Conservation (phyloP, 441 rosid species). For the Gossypium schwendimanii region DNA sequence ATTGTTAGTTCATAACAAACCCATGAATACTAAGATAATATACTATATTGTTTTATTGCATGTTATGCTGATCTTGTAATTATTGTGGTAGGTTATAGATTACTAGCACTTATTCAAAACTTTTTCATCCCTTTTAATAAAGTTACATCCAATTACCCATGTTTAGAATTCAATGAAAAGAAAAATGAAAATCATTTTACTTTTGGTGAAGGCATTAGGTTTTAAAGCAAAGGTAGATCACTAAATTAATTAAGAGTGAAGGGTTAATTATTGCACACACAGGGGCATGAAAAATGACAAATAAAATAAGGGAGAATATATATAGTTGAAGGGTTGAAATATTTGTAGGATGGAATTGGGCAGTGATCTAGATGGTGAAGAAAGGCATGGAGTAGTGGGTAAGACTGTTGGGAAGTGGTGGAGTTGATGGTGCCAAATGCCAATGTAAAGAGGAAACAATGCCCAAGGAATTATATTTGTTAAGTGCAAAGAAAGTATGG, state of each 20-base stretch:
- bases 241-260: neutral
- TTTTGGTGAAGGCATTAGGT: neutral
- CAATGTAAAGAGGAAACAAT: conserved; percentile 19
- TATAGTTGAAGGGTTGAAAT: neutral
- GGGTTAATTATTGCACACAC: neutral
- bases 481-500: conserved; percentile 13
- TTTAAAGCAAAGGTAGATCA: neutral
- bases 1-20: conserved; percentile 28
- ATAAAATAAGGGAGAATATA: neutral
- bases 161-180: neutral
- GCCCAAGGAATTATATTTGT: conserved; percentile 11
- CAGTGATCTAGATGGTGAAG: conserved; percentile 3
- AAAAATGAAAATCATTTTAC: neutral
- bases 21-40: conserved; percentile 26
- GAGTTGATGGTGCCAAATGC: conserved; percentile 21
- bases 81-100: conserved; percentile 8
- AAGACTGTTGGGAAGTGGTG: conserved; percentile 20
- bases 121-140: conserved; percentile 4
- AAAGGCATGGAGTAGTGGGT: conserved; percentile 27
- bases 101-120: conserved; percentile 10
- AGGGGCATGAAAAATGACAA: neutral
- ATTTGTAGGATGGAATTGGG: conserved; percentile 14
- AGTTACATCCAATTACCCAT: neutral
- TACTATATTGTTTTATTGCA: neutral
- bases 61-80: neutral